phyloP scores from a whole-genome alignment of 2,329 filamentous ascomycete species.

The Cladosporium sp. region DNA sequence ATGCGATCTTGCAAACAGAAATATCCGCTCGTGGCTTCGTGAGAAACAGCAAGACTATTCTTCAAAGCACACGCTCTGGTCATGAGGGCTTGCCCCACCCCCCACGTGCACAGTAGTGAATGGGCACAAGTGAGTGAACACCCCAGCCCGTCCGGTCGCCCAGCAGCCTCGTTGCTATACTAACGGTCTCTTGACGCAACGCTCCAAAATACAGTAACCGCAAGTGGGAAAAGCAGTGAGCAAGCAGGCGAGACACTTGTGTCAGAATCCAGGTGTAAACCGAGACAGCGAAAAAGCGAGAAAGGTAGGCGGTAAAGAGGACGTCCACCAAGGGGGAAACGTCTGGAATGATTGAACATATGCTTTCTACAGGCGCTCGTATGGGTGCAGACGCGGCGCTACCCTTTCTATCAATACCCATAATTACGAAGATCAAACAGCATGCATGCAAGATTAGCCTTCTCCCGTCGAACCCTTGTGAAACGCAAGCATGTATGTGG shows the following conservation, averaged over 20 bases:
- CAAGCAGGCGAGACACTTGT: slow-evolving; percentile 1
- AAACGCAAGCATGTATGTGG: no score
- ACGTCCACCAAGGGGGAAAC: no score
- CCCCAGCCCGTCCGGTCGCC: neutral
- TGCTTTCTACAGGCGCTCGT: no score
- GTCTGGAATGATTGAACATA: no score
- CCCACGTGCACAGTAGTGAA: neutral
- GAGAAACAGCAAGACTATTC: neutral
- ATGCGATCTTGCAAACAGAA: no score
- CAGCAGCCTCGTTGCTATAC: slow-evolving; percentile 7
- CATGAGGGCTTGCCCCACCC: no score
- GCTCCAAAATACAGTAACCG: neutral
- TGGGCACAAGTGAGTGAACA: neutral
- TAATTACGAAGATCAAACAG: neutral
- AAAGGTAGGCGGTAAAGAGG: no score
- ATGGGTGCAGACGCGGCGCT: neutral
- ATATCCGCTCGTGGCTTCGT: no score
- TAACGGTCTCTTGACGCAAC: neutral
- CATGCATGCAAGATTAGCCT: neutral
- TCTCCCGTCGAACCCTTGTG: neutral
- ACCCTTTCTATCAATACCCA: neutral
- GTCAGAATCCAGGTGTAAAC: neutral
- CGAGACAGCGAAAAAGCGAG: no score
- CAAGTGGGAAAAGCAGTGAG: neutral
- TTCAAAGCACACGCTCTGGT: no score